A percentile compares a stretch with the other conserved stretches of the same genome.
These are phyloP conservation scores for Penicillium cataractarum DNA, from an alignment of 495 filamentous ascomycete genomes.

Conservation along the genomic window DNA sequence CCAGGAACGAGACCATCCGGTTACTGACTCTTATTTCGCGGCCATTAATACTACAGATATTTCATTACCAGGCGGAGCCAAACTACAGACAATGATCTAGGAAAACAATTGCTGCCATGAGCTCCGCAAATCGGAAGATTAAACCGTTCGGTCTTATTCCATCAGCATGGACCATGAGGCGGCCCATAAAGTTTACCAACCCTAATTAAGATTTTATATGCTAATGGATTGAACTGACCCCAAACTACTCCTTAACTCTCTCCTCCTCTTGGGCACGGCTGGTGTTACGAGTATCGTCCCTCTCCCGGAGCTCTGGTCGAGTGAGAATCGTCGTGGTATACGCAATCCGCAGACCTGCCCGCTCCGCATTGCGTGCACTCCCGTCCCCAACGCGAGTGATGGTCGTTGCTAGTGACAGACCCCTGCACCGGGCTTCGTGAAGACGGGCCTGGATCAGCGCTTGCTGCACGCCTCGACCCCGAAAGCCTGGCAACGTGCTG, in stretches of 20 bases:
- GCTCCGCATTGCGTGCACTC: slow-evolving; percentile 20
- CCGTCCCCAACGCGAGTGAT: slow-evolving; percentile 18
- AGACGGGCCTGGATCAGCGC: slow-evolving; percentile 20
- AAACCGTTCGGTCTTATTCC: neutral
- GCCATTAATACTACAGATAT: neutral
- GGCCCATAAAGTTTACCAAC: neutral
- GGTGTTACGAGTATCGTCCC: neutral
- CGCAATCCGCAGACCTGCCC: slow-evolving; percentile 13
- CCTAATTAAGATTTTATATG: slow-evolving; percentile 1
- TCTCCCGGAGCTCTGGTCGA: neutral
- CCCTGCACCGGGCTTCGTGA: slow-evolving; percentile 3
- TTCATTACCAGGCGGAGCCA: neutral
- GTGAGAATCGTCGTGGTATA: slow-evolving; percentile 12
- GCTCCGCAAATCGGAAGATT: neutral
- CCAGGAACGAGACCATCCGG: too few relatives aligned
- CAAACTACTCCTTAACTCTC: neutral
- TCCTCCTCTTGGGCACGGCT: neutral
- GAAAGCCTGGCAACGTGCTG: slow-evolving; percentile 13
- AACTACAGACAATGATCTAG: neutral
- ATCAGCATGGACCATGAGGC: neutral
- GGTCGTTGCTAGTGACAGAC: slow-evolving; percentile 11
- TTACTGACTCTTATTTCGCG: neutral
- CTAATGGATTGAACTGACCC: slow-evolving; percentile 4
- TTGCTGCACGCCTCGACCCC: slow-evolving; percentile 20
- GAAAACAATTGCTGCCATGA: neutral